Conservation (phyloP, 2,329 filamentous ascomycete species). For the Talaromyces atroroseus region DNA sequence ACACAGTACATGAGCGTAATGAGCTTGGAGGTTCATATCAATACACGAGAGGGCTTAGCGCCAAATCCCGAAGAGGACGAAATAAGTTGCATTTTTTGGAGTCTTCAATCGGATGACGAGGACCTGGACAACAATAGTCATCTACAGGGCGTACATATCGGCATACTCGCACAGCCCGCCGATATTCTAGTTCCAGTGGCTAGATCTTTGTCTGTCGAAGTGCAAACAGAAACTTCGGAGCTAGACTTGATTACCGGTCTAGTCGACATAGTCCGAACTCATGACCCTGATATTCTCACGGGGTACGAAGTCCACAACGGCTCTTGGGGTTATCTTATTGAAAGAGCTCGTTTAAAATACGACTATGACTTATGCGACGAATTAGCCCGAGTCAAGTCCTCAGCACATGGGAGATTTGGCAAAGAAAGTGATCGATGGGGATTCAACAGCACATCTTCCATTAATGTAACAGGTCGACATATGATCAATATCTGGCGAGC, state of each 20-base stretch:
- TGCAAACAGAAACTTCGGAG: slow-evolving; percentile 72
- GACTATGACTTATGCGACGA: slow-evolving; percentile 89
- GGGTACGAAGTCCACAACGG: slow-evolving; percentile 91
- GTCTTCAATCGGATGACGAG: slow-evolving; percentile 69
- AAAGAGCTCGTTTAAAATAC: slow-evolving; percentile 78
- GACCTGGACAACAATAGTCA: slow-evolving; percentile 46
- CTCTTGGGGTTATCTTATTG: slow-evolving; percentile 94
- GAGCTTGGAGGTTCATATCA: slow-evolving; percentile 89
- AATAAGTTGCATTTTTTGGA: slow-evolving; percentile 86
- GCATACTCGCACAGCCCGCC: slow-evolving; percentile 67
- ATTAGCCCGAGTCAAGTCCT: slow-evolving; percentile 78
- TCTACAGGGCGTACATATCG: slow-evolving; percentile 53
- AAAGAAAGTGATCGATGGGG: slow-evolving; percentile 88
- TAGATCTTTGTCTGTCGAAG: slow-evolving; percentile 56
- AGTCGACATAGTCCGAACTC: slow-evolving; percentile 73
- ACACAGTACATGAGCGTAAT: slow-evolving; percentile 94
- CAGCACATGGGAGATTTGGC: slow-evolving; percentile 76
- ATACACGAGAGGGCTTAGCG: slow-evolving; percentile 71
- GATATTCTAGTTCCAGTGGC: slow-evolving; percentile 56
- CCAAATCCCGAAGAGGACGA: slow-evolving; percentile 90
- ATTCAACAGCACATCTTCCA: slow-evolving; percentile 87
- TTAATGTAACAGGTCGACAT: slow-evolving; percentile 86
- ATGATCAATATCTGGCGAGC: slow-evolving; percentile 97
- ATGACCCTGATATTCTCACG: slow-evolving; percentile 88
- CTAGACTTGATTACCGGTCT: slow-evolving; percentile 79